Conservation (phyloP, 257 asterid genomes). For the Nicotiana obtusifolia region DNA sequence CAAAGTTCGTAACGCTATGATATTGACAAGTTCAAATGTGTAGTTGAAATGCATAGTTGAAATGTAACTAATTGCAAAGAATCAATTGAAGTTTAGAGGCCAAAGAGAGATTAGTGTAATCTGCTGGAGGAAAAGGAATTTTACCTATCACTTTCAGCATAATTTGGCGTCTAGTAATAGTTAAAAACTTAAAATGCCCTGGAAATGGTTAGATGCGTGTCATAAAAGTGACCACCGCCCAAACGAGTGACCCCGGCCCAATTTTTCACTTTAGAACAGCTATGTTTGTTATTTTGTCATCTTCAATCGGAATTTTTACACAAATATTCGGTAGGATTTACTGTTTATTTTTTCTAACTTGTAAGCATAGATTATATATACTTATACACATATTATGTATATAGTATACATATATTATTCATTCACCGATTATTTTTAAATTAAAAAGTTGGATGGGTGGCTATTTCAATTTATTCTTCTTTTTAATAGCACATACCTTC, state of each 20-base stretch:
- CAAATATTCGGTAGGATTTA: too few species aligned
- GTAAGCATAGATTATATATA: too few species aligned
- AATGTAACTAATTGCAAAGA: background rate
- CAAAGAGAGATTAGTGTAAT: background rate
- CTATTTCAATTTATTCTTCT: too few species aligned
- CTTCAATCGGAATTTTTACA: too few species aligned
- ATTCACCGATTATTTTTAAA: too few species aligned
- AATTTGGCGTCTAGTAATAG: background rate
- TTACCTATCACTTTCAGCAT: background rate
- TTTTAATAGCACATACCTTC: background rate
- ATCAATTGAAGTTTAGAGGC: background rate
- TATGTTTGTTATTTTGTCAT: too few species aligned
- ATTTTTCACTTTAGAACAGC: background rate
- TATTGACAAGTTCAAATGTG: constrained; percentile 2
- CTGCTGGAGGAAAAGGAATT: too few species aligned
- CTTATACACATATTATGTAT: too few species aligned
- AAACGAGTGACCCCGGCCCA: background rate
- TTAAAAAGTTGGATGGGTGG: too few species aligned
- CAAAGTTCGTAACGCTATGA: background rate
- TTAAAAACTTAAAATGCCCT: background rate
- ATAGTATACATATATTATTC: too few species aligned
- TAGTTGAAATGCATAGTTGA: background rate
- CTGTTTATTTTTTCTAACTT: too few species aligned
- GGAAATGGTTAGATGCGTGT: background rate
- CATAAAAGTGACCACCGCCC: background rate